Conservation (phyloP, 805 yeast genomes). For the Wickerhamiella brachini region DNA sequence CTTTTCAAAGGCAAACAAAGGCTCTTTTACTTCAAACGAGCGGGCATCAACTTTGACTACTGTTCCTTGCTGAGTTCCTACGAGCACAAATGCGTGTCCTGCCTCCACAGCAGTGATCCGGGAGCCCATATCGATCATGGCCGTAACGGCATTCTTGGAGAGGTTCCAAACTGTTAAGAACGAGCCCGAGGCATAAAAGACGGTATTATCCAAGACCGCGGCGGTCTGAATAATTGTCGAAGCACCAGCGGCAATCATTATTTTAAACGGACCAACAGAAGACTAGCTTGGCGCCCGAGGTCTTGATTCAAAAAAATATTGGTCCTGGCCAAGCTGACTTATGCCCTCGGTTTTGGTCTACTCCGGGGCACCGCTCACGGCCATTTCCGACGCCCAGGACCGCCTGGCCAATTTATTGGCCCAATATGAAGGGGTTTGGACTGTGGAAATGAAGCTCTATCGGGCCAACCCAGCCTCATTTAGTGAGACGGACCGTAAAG, state of each 20-base stretch:
- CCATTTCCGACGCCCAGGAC: slow-evolving; percentile 59
- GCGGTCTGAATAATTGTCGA: slow-evolving; percentile 7
- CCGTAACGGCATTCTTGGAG: background rate
- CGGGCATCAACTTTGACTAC: slow-evolving; percentile 29
- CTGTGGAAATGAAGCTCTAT: slow-evolving; percentile 52
- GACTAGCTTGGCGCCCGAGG: background rate
- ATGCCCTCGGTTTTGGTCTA: slow-evolving; percentile 4
- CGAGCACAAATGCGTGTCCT: slow-evolving; percentile 42
- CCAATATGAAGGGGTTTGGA: slow-evolving; percentile 48
- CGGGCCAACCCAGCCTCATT: slow-evolving; percentile 41
- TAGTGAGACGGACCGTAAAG: slow-evolving; percentile 7
- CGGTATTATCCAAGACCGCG: background rate
- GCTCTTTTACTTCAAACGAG: slow-evolving; percentile 34
- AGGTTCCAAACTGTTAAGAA: background rate
- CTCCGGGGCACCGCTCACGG: slow-evolving; percentile 19
- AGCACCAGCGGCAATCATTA: slow-evolving; percentile 9
- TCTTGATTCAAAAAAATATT: background rate
- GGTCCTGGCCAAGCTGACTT: background rate
- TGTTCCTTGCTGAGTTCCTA: slow-evolving; percentile 38
- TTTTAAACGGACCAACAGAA: background rate
- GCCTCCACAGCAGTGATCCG: slow-evolving; percentile 52
- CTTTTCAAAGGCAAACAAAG: slow-evolving; percentile 41
- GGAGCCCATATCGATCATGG: slow-evolving; percentile 27
- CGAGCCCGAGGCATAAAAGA: slow-evolving; percentile 4
- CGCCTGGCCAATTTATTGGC: slow-evolving; percentile 56